Evolutionary conservation across 1,284 basidiomycete genomes (phyloP).

Genomic region (Ganoderma boninense): DNA sequence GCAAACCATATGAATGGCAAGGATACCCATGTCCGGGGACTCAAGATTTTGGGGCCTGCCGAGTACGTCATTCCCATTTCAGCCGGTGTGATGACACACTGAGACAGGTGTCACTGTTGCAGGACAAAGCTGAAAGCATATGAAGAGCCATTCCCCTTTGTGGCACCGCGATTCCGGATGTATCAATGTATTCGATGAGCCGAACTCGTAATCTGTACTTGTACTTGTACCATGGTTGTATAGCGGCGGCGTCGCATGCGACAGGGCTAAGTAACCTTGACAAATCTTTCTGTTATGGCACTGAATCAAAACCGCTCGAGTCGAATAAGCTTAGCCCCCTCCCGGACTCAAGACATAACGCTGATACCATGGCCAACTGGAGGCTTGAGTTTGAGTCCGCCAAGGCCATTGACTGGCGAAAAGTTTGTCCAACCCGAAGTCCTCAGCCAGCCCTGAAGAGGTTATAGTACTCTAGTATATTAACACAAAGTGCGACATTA

Average conservation of each 20-base stretch:
- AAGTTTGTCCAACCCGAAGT: not conserved
- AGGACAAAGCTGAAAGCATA: constrained; percentile 49
- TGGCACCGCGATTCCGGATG: constrained; percentile 71
- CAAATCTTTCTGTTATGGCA: too few species aligned
- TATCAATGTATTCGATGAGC: constrained; percentile 79
- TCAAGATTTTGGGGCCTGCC: constrained; percentile 86
- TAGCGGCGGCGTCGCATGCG: too few species aligned
- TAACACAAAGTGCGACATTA: constrained; percentile 17
- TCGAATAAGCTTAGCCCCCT: too few species aligned
- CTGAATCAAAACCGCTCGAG: too few species aligned
- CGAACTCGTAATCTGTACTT: not conserved
- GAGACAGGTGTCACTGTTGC: not conserved
- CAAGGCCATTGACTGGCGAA: too few species aligned
- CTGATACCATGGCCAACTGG: too few species aligned
- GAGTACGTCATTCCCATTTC: constrained; percentile 61
- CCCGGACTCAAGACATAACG: too few species aligned
- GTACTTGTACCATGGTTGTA: not conserved
- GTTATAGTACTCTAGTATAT: constrained; percentile 7
- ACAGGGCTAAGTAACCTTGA: not conserved
- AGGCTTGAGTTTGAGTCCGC: too few species aligned
- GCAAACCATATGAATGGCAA: constrained; percentile 99
- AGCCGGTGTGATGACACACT: not conserved
- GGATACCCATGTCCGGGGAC: constrained; percentile 95
- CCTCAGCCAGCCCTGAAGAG: not conserved
- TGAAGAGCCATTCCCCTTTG: constrained; percentile 77